These are phyloP conservation scores for Curvularia hawaiiensis DNA, from an alignment of 2,329 filamentous ascomycete species.

Conservation along the genomic window DNA sequence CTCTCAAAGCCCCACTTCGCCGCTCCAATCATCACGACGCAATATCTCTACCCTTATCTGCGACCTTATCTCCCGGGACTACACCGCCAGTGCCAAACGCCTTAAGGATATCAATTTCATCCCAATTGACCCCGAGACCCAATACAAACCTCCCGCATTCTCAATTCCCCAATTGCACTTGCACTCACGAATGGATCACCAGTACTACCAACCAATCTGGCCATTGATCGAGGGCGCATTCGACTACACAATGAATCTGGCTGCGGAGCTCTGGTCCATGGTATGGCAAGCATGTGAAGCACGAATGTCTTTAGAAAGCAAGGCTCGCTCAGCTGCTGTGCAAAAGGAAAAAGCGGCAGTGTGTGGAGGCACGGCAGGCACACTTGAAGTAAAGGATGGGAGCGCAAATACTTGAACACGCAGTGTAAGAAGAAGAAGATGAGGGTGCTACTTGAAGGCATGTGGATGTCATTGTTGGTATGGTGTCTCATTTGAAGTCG, in stretches of 20 bases:
- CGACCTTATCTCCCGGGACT: constrained; percentile 1
- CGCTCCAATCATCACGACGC: background rate
- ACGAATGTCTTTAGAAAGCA: background rate
- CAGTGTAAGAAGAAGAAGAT: too few relatives aligned
- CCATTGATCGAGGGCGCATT: constrained; percentile 24
- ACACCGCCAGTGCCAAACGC: background rate
- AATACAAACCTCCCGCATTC: background rate
- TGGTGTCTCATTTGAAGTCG: background rate
- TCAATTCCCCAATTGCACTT: background rate
- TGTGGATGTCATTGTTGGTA: background rate
- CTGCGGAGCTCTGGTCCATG: constrained; percentile 22
- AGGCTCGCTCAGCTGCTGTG: background rate
- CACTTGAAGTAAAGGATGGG: background rate
- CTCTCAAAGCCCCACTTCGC: background rate
- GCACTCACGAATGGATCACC: constrained; percentile 22
- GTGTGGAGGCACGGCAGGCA: background rate
- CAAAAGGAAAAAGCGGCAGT: background rate
- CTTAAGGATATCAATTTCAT: background rate
- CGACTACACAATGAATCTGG: constrained; percentile 22
- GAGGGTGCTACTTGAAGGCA: background rate
- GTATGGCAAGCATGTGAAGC: constrained; percentile 12
- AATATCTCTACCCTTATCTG: background rate
- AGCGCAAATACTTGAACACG: background rate
- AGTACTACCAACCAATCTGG: constrained; percentile 25
- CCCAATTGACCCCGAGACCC: background rate